phyloP scores from a whole-genome alignment of 352 stramenopile genomes.

The Pythium guiyangense region DNA sequence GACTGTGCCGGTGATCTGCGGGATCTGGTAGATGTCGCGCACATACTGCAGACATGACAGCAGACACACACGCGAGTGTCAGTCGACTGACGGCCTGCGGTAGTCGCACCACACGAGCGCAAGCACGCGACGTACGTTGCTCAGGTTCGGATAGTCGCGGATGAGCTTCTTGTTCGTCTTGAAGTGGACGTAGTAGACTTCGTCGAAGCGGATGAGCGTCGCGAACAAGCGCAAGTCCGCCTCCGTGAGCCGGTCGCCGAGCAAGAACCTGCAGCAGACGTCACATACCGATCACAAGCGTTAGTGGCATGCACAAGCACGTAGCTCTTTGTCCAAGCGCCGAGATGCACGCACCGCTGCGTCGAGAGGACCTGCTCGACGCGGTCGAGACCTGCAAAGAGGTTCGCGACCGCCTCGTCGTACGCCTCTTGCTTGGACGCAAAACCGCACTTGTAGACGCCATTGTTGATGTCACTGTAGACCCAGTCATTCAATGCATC shows the following conservation, averaged over 20 bases:
- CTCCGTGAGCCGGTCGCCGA: conserved; percentile 69
- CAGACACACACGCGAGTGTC: not conserved
- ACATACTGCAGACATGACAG: conserved; percentile 39
- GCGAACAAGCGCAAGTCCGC: conserved; percentile 78
- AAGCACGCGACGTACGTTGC: conserved; percentile 41
- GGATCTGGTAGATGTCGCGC: conserved; percentile 92
- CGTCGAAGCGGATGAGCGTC: conserved; percentile 80
- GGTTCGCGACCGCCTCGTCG: conserved; percentile 63
- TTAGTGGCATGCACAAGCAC: not conserved
- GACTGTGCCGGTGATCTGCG: conserved; percentile 79
- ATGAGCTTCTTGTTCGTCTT: conserved; percentile 89
- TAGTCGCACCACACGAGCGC: too few species aligned
- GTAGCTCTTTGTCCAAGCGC: not conserved
- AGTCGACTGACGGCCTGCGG: too few species aligned
- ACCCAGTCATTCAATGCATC: conserved; percentile 91
- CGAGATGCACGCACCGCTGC: conserved; percentile 33
- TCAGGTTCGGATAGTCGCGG: conserved; percentile 85
- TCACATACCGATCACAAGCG: not conserved
- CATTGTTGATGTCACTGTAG: conserved; percentile 92
- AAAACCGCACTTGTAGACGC: conserved; percentile 92
- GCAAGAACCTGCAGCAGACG: conserved; percentile 29
- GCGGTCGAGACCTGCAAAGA: conserved; percentile 69
- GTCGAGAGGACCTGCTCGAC: conserved; percentile 64
- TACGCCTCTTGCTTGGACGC: conserved; percentile 87
- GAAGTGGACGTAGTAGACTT: conserved; percentile 84